Conservation (phyloP, 192 early-diverging fungal species). For the Dimargaris xerosporica region DNA sequence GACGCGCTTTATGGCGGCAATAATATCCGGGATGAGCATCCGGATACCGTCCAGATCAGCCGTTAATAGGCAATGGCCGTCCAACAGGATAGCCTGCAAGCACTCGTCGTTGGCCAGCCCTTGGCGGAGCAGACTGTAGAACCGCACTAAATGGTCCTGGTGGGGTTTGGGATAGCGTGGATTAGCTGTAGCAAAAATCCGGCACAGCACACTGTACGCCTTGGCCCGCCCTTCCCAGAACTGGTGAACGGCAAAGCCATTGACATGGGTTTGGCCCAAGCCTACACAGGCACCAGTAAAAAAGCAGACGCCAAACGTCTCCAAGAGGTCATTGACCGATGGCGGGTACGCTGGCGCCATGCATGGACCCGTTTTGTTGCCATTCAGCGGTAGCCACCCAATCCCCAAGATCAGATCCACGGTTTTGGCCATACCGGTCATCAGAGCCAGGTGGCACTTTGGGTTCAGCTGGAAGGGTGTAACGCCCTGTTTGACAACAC, state of each 20-base stretch:
- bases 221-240: conserved; percentile 1
- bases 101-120: conserved; percentile 42
- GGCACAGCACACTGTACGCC: neutral
- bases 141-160: conserved; percentile 39
- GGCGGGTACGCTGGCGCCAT: conserved; percentile 19
- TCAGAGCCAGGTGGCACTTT: conserved; percentile 29
- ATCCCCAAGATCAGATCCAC: conserved; percentile 27
- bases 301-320: conserved; percentile 70
- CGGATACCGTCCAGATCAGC: conserved; percentile 53
- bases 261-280: conserved; percentile 7
- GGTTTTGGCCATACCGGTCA: conserved; percentile 37
- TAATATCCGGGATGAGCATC: conserved; percentile 56
- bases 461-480: conserved; percentile 35
- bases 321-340: conserved; percentile 60
- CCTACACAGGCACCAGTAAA: conserved; percentile 47
- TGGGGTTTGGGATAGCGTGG: conserved; percentile 15
- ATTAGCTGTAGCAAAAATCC: conserved; percentile 12
- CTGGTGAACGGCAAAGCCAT: neutral
- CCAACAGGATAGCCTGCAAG: conserved; percentile 53
- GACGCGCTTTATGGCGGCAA: conserved; percentile 46
- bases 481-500: conserved; percentile 39
- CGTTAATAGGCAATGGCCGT: conserved; percentile 41
- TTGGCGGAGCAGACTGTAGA: conserved; percentile 47
- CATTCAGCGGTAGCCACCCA: conserved; percentile 12
- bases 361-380: neutral